Evolutionary conservation across 768 basidiomycete genomes (phyloP).

Genomic region (Leccinum disarticulatum): DNA sequence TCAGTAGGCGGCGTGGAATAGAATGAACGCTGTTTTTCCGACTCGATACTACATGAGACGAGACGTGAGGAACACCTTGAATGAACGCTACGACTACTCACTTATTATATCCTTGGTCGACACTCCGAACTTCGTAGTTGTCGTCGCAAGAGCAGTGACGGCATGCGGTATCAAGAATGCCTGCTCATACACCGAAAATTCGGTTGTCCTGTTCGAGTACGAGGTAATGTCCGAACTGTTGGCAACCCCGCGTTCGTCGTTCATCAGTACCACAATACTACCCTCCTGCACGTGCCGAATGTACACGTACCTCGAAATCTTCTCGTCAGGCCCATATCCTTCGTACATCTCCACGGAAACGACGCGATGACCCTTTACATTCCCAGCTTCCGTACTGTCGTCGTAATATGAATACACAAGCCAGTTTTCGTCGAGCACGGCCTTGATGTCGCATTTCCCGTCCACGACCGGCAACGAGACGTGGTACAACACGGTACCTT

Average conservation of each 20-base stretch:
- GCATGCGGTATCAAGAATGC: conserved; percentile 69
- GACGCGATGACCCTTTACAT: conserved; percentile 67
- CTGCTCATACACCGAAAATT: conserved; percentile 62
- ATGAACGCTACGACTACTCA: conserved; percentile 36
- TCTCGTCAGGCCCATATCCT: conserved; percentile 62
- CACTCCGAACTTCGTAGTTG: conserved; percentile 87
- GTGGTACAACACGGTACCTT: conserved; percentile 75
- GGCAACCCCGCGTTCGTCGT: not conserved
- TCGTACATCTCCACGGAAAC: conserved; percentile 91
- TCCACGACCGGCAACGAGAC: conserved; percentile 47
- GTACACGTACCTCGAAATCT: conserved; percentile 62
- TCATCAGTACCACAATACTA: not conserved
- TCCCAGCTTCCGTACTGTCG: conserved; percentile 44
- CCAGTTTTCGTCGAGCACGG: conserved; percentile 86
- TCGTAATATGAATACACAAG: conserved; percentile 87
- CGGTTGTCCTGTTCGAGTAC: conserved; percentile 51
- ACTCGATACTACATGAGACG: conserved; percentile 63
- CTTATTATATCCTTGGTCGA: conserved; percentile 84
- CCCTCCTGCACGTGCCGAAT: not conserved
- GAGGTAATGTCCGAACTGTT: conserved; percentile 54
- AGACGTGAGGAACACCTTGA: not conserved
- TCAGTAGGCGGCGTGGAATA: conserved; percentile 68
- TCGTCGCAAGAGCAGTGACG: conserved; percentile 69
- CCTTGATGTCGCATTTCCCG: conserved; percentile 63
- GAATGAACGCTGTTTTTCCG: conserved; percentile 70